Conservation (phyloP, 257 asterid genomes). For the Nicotiana tabacum region DNA sequence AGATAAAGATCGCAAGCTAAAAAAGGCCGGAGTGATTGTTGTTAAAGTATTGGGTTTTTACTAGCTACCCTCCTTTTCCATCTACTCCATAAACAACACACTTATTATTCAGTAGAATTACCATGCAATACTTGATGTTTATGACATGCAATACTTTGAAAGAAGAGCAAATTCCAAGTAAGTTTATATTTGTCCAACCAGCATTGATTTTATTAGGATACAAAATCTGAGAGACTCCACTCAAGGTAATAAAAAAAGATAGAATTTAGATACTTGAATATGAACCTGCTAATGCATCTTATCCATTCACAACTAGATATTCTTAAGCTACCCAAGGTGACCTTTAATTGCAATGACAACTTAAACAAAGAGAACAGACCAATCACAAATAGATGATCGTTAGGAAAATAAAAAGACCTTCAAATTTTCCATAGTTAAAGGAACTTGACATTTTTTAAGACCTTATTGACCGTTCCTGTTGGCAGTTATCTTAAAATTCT, state of each 20-base stretch:
- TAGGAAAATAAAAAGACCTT: background rate
- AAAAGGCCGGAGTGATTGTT: background rate
- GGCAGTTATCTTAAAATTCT: background rate
- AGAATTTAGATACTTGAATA: background rate
- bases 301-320: background rate
- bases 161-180: background rate
- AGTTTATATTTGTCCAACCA: background rate
- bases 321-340: background rate
- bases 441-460: background rate
- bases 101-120: too few species aligned
- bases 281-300: background rate
- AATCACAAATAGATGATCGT: background rate
- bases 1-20: background rate
- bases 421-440: background rate
- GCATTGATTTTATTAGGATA: background rate
- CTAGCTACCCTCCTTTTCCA: background rate
- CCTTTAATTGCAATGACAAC: background rate
- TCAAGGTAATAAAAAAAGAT: background rate
- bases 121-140: background rate
- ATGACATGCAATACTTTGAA: background rate
- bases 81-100: background rate
- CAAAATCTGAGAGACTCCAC: background rate
- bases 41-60: background rate
- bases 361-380: background rate
- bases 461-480: background rate